These are phyloP conservation scores for Aciculosporium take DNA, from an alignment of 2,329 filamentous ascomycete genomes.

Conservation along the genomic window DNA sequence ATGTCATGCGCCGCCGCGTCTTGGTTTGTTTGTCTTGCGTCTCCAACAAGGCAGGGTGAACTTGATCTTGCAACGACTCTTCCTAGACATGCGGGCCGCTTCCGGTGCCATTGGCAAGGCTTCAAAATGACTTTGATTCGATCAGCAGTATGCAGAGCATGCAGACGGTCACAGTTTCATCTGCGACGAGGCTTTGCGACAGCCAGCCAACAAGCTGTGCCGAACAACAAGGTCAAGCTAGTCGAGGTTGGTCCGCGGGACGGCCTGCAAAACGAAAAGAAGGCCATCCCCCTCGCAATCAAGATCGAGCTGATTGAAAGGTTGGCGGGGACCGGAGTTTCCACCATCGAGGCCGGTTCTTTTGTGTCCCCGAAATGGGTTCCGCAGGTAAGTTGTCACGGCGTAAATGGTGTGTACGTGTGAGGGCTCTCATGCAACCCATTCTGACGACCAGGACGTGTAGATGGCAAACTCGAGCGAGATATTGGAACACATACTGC, in stretches of 20 bases:
- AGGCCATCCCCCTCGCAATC: conserved; percentile 50
- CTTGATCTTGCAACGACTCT: not conserved
- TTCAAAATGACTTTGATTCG: conserved; percentile 22
- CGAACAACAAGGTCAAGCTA: conserved; percentile 41
- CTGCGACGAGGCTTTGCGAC: conserved; percentile 26
- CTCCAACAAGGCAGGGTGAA: not conserved
- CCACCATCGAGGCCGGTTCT: conserved; percentile 65
- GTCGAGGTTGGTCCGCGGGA: conserved; percentile 77
- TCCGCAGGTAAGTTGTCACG: conserved; percentile 46
- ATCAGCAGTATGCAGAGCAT: conserved; percentile 24
- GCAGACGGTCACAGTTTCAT: conserved; percentile 19
- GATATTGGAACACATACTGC: conserved; percentile 55
- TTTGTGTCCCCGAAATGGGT: conserved; percentile 79
- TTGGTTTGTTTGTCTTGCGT: not conserved
- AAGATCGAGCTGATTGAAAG: conserved; percentile 65
- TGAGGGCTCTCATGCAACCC: too few relatives aligned
- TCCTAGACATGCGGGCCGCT: not conserved
- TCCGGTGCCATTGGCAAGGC: not conserved
- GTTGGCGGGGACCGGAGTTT: conserved; percentile 53
- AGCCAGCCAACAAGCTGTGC: conserved; percentile 15
- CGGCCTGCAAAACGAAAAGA: conserved; percentile 77
- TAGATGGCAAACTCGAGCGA: conserved; percentile 69
- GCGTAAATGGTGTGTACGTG: not conserved
- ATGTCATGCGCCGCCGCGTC: conserved; percentile 17
- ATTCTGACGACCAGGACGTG: not conserved